phyloP scores from a whole-genome alignment of 306 rosid genomes.

The Castanea mollissima region DNA sequence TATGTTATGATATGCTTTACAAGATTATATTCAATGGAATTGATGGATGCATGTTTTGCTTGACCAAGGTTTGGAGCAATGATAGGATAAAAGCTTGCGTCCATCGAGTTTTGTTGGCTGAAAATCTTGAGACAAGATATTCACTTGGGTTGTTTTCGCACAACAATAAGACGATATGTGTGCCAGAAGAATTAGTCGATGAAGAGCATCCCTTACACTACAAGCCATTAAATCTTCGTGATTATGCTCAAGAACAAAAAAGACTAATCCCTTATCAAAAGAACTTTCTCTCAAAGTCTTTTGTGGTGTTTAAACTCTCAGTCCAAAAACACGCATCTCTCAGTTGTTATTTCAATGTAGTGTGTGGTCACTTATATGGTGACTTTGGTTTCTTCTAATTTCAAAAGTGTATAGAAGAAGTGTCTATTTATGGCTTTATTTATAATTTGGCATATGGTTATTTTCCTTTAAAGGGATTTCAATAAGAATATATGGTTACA shows the following conservation, averaged over 20 bases:
- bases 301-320: constrained; percentile 13
- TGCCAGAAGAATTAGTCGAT: not conserved
- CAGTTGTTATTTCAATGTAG: too few species aligned
- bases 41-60: not conserved
- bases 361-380: too few species aligned
- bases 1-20: too few species aligned
- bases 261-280: not conserved
- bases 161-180: not conserved
- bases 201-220: constrained; percentile 17
- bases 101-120: constrained; percentile 11
- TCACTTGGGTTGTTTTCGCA: constrained; percentile 5
- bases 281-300: not conserved
- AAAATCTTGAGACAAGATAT: not conserved
- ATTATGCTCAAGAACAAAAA: not conserved
- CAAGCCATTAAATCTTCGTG: not conserved
- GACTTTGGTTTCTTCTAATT: too few species aligned
- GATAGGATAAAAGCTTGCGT: not conserved
- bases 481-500: too few species aligned
- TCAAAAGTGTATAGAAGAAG: too few species aligned
- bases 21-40: too few species aligned
- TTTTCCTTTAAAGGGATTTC: too few species aligned
- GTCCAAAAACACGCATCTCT: too few species aligned
- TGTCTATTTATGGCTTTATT: too few species aligned
- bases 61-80: not conserved
- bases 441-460: too few species aligned